Conservation (phyloP, 495 filamentous ascomycete species). For the Hypoxylon lienhwacheense region DNA sequence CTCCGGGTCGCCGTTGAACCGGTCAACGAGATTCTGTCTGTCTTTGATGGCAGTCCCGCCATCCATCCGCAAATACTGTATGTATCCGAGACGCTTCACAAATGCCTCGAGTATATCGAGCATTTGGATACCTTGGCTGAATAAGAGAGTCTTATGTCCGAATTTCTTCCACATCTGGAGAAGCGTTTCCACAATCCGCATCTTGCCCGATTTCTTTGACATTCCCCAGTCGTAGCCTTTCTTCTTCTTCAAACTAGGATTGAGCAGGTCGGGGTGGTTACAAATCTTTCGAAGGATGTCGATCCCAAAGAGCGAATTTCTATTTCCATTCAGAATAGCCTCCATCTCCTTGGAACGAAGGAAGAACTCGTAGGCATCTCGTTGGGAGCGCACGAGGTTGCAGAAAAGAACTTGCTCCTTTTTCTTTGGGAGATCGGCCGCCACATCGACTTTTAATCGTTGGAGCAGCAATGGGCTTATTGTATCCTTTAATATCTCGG, state of each 20-base stretch:
- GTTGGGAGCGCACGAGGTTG: slow-evolving; percentile 77
- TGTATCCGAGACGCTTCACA: slow-evolving; percentile 62
- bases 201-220: slow-evolving; percentile 80
- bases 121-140: slow-evolving; percentile 90
- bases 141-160: slow-evolving; percentile 89
- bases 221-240: slow-evolving; percentile 71
- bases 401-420: slow-evolving; percentile 95
- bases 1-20: slow-evolving; percentile 80
- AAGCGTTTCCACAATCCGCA: slow-evolving; percentile 85
- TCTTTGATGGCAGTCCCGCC: slow-evolving; percentile 81
- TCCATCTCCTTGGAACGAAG: slow-evolving; percentile 81
- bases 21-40: slow-evolving; percentile 81
- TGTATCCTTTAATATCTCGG: slow-evolving; percentile 84
- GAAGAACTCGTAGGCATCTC: slow-evolving; percentile 75
- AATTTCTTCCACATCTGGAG: slow-evolving; percentile 81
- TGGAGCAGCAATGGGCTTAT: slow-evolving; percentile 94
- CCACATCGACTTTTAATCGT: slow-evolving; percentile 90
- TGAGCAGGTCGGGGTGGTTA: slow-evolving; percentile 88
- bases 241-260: slow-evolving; percentile 62
- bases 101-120: slow-evolving; percentile 88
- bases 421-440: slow-evolving; percentile 89
- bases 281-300: slow-evolving; percentile 94
- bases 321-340: slow-evolving; percentile 69
- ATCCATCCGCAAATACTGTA: slow-evolving; percentile 89
- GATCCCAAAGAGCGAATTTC: slow-evolving; percentile 83